Evolutionary conservation across 2,329 filamentous ascomycete genomes (phyloP), one percentile per base, ranked within the genome.

Genomic region (Alternaria incomplexa): DNA sequence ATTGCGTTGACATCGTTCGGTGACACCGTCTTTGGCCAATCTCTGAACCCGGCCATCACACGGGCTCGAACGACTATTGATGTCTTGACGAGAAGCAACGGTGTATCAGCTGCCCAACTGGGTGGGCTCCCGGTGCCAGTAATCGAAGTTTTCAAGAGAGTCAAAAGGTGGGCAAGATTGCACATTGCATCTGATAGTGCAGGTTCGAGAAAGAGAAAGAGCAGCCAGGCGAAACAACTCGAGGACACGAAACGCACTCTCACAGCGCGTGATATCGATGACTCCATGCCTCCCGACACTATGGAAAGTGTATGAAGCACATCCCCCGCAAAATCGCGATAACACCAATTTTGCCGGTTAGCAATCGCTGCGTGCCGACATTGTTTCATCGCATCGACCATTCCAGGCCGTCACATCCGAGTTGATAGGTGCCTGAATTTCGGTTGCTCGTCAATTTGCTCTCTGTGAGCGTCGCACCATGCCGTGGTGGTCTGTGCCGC

Each of bases 1-100:
- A 89, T 97, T 7, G 93, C 91, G 1, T 83, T 98, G 55, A 88
- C 88, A 56, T 88, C 88, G 5, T 98, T 95, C 77, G 86, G 86
- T 55, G 87, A 88, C 50, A 90, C 87, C 70, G 94, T 97, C 0
- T 93, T 96, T 71, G 94, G 95, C 0, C 91, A 96, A 77, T 96
- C 91, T 73, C 81, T 97, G 65, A 87, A 91, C 26, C 87, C 87
- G 66, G 88, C 88, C 8, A 85, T 91, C 70, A 94, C 92, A 8
- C 89, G 87, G 68, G 85, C 93, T 23, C 75, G 75, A 50, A 84
- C 93, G 5, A 88, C 86, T 64, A 82, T 95, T 25, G 85, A 89
- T 65, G 80, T 96, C 46, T 80, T 96, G 17, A 88, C 88, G 71
- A 85, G 88, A 22, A 81, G 83, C 59, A 84, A 81, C 71, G 85